phyloP scores from a whole-genome alignment of 2,329 filamentous ascomycete species.

The Trematosphaeria pertusa region DNA sequence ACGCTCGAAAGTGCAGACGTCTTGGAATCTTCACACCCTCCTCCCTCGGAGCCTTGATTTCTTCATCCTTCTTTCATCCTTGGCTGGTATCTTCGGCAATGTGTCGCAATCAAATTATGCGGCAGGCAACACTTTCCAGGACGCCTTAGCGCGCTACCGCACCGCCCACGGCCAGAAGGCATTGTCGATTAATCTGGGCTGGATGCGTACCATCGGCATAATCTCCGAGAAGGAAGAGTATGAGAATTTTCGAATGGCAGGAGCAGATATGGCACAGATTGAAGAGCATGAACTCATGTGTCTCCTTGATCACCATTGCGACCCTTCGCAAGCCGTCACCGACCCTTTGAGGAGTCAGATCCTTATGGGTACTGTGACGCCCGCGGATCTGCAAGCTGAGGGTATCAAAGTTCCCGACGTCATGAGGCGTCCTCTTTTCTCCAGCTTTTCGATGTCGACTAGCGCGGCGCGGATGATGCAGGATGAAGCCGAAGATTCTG shows the following conservation, averaged over 20 bases:
- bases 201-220: slow-evolving; percentile 21
- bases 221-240: slow-evolving; percentile 17
- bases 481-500: slow-evolving; percentile 6
- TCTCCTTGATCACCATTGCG: slow-evolving; percentile 26
- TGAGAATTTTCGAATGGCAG: not conserved
- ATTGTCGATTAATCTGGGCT: slow-evolving; percentile 23
- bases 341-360: slow-evolving; percentile 19
- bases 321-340: slow-evolving; percentile 6
- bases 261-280: not conserved
- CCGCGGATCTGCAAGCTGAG: slow-evolving; percentile 22
- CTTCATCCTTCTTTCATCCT: slow-evolving; percentile 32
- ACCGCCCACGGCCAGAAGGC: slow-evolving; percentile 20
- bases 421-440: slow-evolving; percentile 1
- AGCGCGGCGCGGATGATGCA: slow-evolving; percentile 18
- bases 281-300: slow-evolving; percentile 23
- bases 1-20: slow-evolving; percentile 41
- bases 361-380: slow-evolving; percentile 22
- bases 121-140: slow-evolving; percentile 32
- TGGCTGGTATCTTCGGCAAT: slow-evolving; percentile 28
- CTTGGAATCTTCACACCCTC: slow-evolving; percentile 36
- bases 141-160: slow-evolving; percentile 31
- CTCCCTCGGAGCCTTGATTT: slow-evolving; percentile 28
- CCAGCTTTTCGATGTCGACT: slow-evolving; percentile 8
- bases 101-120: slow-evolving; percentile 34
- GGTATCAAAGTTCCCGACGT: slow-evolving; percentile 3